Evolutionary conservation across 2,329 filamentous ascomycete species (phyloP).

Genomic region (Alternaria sp.): DNA sequence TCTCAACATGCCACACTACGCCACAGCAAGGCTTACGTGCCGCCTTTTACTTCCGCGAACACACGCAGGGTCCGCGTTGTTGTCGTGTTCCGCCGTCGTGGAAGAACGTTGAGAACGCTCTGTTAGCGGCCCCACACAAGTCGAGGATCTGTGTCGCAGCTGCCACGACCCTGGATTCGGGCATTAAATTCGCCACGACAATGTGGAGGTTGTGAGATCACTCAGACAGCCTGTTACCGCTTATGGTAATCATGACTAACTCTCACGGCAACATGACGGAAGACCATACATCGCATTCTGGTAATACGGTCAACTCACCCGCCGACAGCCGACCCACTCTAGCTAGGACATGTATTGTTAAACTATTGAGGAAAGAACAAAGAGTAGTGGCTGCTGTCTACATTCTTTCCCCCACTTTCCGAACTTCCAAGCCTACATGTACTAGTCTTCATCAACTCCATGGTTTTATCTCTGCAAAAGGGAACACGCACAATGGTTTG

Average conservation of each 20-base stretch:
- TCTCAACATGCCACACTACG: neutral
- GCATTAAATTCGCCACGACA: conserved; percentile 12
- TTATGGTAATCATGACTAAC: neutral
- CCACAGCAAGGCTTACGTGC: neutral
- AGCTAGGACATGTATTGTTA: no score
- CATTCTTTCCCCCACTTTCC: no score
- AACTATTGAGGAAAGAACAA: no score
- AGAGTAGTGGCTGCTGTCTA: no score
- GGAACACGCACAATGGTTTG: no score
- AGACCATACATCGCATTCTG: neutral
- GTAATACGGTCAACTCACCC: no score
- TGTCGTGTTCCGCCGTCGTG: neutral
- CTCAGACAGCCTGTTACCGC: neutral
- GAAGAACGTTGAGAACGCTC: conserved; percentile 11
- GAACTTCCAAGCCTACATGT: neutral
- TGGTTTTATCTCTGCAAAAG: no score
- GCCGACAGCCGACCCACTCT: no score
- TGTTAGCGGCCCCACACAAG: conserved; percentile 15
- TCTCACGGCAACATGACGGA: neutral
- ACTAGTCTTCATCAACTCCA: rapidly evolving
- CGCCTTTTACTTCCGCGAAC: neutral
- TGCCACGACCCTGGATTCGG: conserved; percentile 6
- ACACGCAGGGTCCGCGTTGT: conserved; percentile 2
- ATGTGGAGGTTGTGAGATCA: conserved; percentile 7
- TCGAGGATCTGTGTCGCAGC: neutral